Evolutionary conservation across 495 filamentous ascomycete genomes (phyloP), one percentile per base, ranked within the genome.

Genomic region (Penicillium salamii): DNA sequence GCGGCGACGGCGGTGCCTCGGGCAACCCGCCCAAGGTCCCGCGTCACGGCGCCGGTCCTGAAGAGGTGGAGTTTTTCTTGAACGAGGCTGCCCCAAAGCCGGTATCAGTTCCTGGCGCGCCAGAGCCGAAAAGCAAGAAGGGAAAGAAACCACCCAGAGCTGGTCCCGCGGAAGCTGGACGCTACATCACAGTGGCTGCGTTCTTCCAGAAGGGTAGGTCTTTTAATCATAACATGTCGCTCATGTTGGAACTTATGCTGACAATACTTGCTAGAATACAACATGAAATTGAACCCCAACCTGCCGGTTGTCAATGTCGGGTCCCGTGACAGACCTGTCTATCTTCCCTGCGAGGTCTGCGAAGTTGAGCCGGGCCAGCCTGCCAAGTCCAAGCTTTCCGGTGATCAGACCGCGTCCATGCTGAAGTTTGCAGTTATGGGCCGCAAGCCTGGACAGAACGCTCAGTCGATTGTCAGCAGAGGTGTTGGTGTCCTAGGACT

Each of bases 291-390:
- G 2, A 45, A 70, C 15, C 68, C 71, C 0, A 52, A 61, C 0
- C 49, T 79, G 6, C 88, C 89, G 0, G 75, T 92, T 3, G 66
- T 96, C 48, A 91, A 95, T 57, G 74, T 86, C 11, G 88, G 88
- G 5, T 82, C 65, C 14, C 58, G 43, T 1, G 62, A 70, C 0
- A 77, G 74, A 18, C 85, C 89, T 0, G 70, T 69, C 17, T 92
- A 86, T 53, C 56, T 89, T 37, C 83, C 89, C 0, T 75, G 81
- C 1, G 87, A 95, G 53, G 66, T 84, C 5, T 84, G 85, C 56
- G 57, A 57, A 2, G 78, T 95, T 7, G 53, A 83, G 4, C 77
- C 81, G 7, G 89, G 89, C 0, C 89, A 96, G 59, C 55, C 78
- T 8, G 62, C 83, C 12, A 71, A 73, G 48, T 57, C 69, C 1